A percentile compares a stretch with the other conserved stretches of the same genome.
Conservation (phyloP, 306 rosid genomes). For the Benincasa hispida region DNA sequence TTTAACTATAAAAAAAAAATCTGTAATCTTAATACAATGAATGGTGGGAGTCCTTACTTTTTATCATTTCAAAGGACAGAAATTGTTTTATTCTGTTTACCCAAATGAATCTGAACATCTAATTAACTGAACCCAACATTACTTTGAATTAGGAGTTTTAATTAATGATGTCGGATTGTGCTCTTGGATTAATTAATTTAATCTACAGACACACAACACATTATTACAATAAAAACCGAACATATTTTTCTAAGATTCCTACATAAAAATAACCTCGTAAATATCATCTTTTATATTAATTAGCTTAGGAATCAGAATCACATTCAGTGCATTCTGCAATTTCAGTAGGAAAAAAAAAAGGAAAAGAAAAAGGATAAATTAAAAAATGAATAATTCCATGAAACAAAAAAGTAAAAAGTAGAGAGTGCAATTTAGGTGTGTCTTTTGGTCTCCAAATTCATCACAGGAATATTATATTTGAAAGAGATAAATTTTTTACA, state of each 20-base stretch:
- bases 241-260: slow-evolving; percentile 13
- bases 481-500: slow-evolving; percentile 11
- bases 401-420: slow-evolving; percentile 4
- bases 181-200: not conserved
- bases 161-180: slow-evolving; percentile 17
- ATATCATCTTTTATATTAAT: not conserved
- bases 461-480: not conserved
- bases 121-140: not conserved
- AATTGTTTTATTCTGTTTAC: slow-evolving; percentile 10
- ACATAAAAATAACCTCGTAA: slow-evolving; percentile 3
- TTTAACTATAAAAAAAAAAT: not conserved
- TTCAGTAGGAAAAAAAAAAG: not conserved
- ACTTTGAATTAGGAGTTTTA: not conserved
- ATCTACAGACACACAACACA: not conserved
- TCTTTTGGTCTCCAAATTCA: slow-evolving; percentile 3
- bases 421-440: slow-evolving; percentile 1
- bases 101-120: slow-evolving; percentile 4
- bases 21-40: not conserved
- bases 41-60: not conserved
- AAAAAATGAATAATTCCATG: not conserved
- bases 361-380: not conserved
- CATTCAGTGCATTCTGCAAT: slow-evolving; percentile 12
- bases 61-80: not conserved
- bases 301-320: slow-evolving; percentile 7
- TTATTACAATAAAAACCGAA: not conserved